A percentile compares a stretch with the other conserved stretches of the same genome.
Conservation (phyloP, 768 basidiomycete genomes). For the Auriscalpium vulgare region DNA sequence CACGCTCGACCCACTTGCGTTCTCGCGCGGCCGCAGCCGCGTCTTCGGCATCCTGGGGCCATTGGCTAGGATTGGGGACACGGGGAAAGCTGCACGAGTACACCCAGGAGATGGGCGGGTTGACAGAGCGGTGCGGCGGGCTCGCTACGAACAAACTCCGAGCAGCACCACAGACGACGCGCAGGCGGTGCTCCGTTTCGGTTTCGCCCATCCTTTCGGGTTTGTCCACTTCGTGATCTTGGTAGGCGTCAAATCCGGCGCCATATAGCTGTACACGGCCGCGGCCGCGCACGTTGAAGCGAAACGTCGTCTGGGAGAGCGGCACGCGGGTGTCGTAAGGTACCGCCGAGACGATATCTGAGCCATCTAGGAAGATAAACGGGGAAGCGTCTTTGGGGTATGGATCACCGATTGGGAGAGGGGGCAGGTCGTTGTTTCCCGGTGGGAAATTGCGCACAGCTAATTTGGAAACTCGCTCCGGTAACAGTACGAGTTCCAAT, state of each 20-base stretch:
- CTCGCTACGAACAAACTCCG: slow-evolving; percentile 5
- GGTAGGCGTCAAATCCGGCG: too few relatives aligned
- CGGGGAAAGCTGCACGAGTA: slow-evolving; percentile 6
- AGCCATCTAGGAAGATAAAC: neutral
- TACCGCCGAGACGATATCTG: neutral
- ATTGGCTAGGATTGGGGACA: slow-evolving; percentile 2
- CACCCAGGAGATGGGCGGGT: slow-evolving; percentile 8
- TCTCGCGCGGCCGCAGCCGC: slow-evolving; percentile 10
- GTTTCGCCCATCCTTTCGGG: slow-evolving; percentile 9
- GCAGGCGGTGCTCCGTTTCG: neutral
- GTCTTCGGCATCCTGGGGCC: slow-evolving; percentile 10
- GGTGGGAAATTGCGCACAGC: slow-evolving; percentile 4
- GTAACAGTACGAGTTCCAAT: slow-evolving; percentile 11
- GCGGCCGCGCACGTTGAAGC: slow-evolving; percentile 12
- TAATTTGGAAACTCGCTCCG: slow-evolving; percentile 9
- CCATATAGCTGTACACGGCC: slow-evolving; percentile 7
- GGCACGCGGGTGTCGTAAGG: neutral
- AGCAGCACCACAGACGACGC: slow-evolving; percentile 7
- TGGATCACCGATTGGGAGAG: neutral
- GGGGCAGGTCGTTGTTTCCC: slow-evolving; percentile 8
- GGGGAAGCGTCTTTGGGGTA: neutral
- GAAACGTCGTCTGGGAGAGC: slow-evolving; percentile 11
- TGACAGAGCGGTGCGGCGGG: slow-evolving; percentile 3
- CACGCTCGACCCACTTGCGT: slow-evolving; percentile 12
- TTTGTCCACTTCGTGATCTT: neutral